Percentiles rank a stretch among this genome's conserved stretches.
phyloP scores from a whole-genome alignment of 169 alveolate genomes.

The Amoebophrya sp. region DNA sequence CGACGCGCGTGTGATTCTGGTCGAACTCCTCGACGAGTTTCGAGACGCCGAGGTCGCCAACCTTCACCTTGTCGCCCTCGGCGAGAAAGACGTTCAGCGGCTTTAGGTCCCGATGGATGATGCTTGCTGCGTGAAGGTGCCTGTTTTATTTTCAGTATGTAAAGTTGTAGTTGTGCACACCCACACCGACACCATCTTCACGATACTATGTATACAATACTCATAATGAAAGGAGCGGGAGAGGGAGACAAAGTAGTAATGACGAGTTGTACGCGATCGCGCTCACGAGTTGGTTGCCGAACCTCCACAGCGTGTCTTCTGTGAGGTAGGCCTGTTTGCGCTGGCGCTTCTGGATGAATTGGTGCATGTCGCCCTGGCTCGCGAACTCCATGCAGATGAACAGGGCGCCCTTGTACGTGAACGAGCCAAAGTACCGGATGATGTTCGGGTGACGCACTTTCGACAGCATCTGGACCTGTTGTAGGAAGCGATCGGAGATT shows the following conservation, averaged over 20 bases:
- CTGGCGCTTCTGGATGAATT: neutral
- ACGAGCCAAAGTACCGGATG: neutral
- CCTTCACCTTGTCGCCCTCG: neutral
- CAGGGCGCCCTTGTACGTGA: neutral
- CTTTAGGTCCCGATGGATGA: neutral
- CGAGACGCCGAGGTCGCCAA: neutral
- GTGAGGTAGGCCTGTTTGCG: neutral
- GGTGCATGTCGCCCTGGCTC: neutral
- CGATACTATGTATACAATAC: no score
- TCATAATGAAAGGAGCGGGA: no score
- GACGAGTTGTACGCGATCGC: neutral
- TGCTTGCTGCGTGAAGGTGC: neutral
- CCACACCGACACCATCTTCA: no score
- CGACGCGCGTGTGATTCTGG: neutral
- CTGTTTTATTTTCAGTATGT: neutral
- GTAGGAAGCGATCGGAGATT: no score
- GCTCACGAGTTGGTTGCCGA: neutral
- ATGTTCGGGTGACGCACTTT: neutral
- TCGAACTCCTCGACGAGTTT: neutral
- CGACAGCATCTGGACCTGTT: neutral
- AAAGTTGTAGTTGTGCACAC: neutral
- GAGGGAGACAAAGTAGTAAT: no score
- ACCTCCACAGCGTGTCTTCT: neutral
- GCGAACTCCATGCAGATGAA: neutral
- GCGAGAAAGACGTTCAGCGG: neutral